A percentile compares a stretch with the other conserved stretches of the same genome.
These are phyloP conservation scores for Candida pini DNA, from an alignment of 805 yeast species.

Conservation along the genomic window DNA sequence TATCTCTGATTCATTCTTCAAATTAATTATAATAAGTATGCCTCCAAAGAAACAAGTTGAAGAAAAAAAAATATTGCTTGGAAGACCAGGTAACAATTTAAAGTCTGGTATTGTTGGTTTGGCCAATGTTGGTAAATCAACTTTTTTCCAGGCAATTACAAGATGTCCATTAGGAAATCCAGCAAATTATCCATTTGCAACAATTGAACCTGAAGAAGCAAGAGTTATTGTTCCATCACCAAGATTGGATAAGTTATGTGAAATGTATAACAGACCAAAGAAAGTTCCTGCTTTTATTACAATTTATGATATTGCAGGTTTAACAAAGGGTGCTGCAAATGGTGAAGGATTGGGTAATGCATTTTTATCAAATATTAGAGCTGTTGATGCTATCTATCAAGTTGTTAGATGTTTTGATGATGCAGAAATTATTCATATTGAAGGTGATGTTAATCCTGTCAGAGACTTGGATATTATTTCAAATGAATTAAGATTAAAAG, in stretches of 20 bases:
- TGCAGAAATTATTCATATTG: conserved; percentile 95
- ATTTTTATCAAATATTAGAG: conserved; percentile 91
- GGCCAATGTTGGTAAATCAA: conserved; percentile 93
- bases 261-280: conserved; percentile 74
- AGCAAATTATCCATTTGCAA: conserved; percentile 97
- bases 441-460: conserved; percentile 92
- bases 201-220: conserved; percentile 98
- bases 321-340: conserved; percentile 92
- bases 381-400: conserved; percentile 96
- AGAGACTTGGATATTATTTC: conserved; percentile 90
- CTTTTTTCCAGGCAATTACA: conserved; percentile 96
- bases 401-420: conserved; percentile 97
- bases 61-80: conserved; percentile 32
- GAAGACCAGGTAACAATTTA: conserved; percentile 38
- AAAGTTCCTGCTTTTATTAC: conserved; percentile 91
- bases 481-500: conserved; percentile 91
- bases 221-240: conserved; percentile 90
- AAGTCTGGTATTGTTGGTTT: conserved; percentile 88
- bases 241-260: conserved; percentile 72
- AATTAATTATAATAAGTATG: conserved; percentile 23
- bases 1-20: not conserved
- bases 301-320: conserved; percentile 95
- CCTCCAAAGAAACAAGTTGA: conserved; percentile 37
- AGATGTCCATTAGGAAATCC: conserved; percentile 91
- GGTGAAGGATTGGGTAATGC: conserved; percentile 99